Base-by-base conservation (phyloP, 169 alveolate species). In the Cryptosporidium sp. region DNA sequence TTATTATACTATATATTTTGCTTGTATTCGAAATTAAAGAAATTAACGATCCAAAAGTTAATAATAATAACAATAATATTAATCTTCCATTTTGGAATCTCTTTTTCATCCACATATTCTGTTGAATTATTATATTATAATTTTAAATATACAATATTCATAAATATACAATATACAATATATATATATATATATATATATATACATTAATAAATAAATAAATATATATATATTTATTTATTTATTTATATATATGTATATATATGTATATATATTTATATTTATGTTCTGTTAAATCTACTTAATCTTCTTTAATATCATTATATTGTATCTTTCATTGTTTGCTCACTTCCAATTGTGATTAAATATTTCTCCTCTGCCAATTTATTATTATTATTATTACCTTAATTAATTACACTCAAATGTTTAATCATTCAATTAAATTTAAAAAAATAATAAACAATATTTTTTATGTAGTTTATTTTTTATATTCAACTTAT, bases 1-100 rank as follows among this genome's bases (percentile, higher is more conserved):
- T 74, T 31, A 74, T 74, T 35, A 74, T 74, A 55, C 86, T 59
- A 31, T 74, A 74, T 74, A 74, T 59, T 74, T 74, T 74, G 18
- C 86, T 55, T 12, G 86, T 74, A 37, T 74, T 74, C 55, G 86
- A 74, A 23, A 74, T 74, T 39, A 74, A 37, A 3, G 86, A 52
- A 33, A 74, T 74, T 33, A 45, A 21, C 4, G 86, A 74, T 10
- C 86, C 86, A 74, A 74, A 74, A 51, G 55, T 45, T 59, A 74
- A 55, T 33, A 70, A 29, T 51, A 70, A 70, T 18, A 70, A 70
- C 33, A 70, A 55, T 58, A 50, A 37, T 3, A 51, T 3, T 45
- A 48, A 37, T 18, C 75, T 14, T 9, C 39, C 75, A 69, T 69
- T 69, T 37, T 37, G 52, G 7, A 51, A 45, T 35, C 1, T 45